Evolutionary conservation across 305 asterid species (phyloP).

Genomic region (Galium porrigens): DNA sequence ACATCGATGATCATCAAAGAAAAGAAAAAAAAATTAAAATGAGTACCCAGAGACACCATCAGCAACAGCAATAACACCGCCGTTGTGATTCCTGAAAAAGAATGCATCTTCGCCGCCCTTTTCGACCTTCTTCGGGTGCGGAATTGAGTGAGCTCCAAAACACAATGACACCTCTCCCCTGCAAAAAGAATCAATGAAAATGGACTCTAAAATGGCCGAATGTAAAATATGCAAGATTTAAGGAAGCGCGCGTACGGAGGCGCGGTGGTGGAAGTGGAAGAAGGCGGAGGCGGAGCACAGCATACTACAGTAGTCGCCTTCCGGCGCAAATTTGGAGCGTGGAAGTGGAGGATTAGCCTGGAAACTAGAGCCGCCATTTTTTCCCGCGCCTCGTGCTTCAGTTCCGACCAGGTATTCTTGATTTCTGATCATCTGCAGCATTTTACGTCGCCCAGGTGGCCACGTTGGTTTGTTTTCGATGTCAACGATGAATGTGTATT

Average conservation of each 20-base stretch:
- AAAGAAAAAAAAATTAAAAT: background rate
- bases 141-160: constrained; percentile 59
- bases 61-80: constrained; percentile 75
- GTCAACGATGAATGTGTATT: too few species aligned
- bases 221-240: background rate
- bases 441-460: background rate
- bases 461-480: constrained; percentile 2
- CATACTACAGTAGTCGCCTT: background rate
- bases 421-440: background rate
- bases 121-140: constrained; percentile 76
- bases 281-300: constrained; percentile 7
- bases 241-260: constrained; percentile 3
- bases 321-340: constrained; percentile 4
- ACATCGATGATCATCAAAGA: background rate
- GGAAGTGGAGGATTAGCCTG: constrained; percentile 3
- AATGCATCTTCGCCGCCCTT: constrained; percentile 89
- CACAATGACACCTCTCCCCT: constrained; percentile 40
- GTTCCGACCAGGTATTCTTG: background rate
- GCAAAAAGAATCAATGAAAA: constrained; percentile 17
- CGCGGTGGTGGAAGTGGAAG: background rate
- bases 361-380: constrained; percentile 20
- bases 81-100: constrained; percentile 46
- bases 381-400: constrained; percentile 7
- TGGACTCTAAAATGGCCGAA: background rate
- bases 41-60: constrained; percentile 82